These are phyloP conservation scores for Hypericum perforatum DNA, from an alignment of 345 rosid genomes.

Conservation along the genomic window DNA sequence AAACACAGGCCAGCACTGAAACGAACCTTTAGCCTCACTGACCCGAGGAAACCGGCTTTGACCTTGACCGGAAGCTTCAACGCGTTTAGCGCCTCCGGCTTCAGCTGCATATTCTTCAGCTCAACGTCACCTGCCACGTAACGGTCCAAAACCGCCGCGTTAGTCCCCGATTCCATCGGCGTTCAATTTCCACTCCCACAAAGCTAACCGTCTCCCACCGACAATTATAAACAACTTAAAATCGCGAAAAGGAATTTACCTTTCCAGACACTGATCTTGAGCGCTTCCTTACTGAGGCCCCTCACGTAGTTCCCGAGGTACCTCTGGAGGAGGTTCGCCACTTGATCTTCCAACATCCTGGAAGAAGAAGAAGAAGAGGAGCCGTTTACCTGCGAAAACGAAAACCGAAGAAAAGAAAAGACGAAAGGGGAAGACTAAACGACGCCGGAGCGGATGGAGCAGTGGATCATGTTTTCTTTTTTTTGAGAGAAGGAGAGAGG, in stretches of 20 bases:
- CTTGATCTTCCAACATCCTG: slow-evolving; percentile 99
- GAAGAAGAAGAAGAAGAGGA: too few relatives aligned
- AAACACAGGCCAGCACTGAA: too few relatives aligned
- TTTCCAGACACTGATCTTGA: slow-evolving; percentile 94
- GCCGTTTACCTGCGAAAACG: too few relatives aligned
- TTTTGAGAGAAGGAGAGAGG: too few relatives aligned
- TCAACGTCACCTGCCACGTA: slow-evolving; percentile 83
- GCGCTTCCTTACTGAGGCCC: slow-evolving; percentile 90
- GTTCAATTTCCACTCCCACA: neutral
- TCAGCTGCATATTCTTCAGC: slow-evolving; percentile 90
- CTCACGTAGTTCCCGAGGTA: slow-evolving; percentile 83
- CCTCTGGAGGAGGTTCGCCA: slow-evolving; percentile 73
- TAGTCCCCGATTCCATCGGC: neutral
- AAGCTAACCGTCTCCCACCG: neutral
- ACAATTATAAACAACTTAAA: neutral
- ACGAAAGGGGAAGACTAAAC: too few relatives aligned
- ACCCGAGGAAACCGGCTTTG: slow-evolving; percentile 98
- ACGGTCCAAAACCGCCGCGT: neutral
- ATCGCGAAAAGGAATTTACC: slow-evolving; percentile 29
- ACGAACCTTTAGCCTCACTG: slow-evolving; percentile 90
- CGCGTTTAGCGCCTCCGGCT: slow-evolving; percentile 97
- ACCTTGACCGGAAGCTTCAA: slow-evolving; percentile 93
- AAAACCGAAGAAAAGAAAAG: too few relatives aligned
- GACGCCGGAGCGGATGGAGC: too few relatives aligned
- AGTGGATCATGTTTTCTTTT: too few relatives aligned